A percentile compares a stretch with the other conserved stretches of the same genome.
phyloP scores from a whole-genome alignment of 2,329 filamentous ascomycete genomes.

The Leptographium lundbergii region DNA sequence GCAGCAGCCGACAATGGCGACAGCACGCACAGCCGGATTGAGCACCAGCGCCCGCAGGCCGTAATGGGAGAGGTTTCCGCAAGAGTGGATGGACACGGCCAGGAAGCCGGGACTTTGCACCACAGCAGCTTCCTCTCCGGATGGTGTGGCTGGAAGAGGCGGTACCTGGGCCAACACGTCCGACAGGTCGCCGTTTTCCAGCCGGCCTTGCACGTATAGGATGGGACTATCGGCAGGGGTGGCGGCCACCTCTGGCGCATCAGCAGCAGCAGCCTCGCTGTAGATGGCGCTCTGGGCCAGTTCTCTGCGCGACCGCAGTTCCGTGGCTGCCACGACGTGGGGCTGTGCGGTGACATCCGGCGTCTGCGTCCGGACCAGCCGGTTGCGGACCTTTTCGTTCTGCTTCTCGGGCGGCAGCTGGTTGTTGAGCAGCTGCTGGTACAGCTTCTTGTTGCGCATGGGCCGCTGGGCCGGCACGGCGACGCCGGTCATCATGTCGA shows the following conservation, averaged over 20 bases:
- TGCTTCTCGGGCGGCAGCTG: conserved; percentile 26
- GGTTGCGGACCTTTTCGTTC: conserved; percentile 25
- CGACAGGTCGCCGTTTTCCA: conserved; percentile 60
- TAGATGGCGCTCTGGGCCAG: conserved; percentile 4
- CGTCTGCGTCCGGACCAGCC: conserved; percentile 19
- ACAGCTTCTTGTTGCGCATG: conserved; percentile 75
- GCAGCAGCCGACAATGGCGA: conserved; percentile 94
- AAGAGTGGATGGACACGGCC: conserved; percentile 93
- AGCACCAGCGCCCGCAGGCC: conserved; percentile 75
- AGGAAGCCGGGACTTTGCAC: conserved; percentile 39
- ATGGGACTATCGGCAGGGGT: conserved; percentile 53
- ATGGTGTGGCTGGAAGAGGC: conserved; percentile 35
- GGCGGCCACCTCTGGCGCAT: conserved; percentile 25
- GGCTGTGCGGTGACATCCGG: not conserved
- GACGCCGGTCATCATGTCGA: conserved; percentile 73
- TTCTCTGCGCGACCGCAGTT: conserved; percentile 8
- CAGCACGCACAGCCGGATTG: conserved; percentile 74
- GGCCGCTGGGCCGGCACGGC: conserved; percentile 54
- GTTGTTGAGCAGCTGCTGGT: conserved; percentile 37
- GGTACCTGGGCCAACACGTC: conserved; percentile 52
- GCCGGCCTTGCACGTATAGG: conserved; percentile 63
- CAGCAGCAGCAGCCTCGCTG: not conserved
- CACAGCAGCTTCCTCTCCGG: not conserved
- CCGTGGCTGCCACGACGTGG: not conserved
- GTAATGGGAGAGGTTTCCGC: conserved; percentile 93